Evolutionary conservation across 352 stramenopile species (phyloP), one percentile per base, ranked within the genome.

Genomic region (Saprolegnia diclina): DNA sequence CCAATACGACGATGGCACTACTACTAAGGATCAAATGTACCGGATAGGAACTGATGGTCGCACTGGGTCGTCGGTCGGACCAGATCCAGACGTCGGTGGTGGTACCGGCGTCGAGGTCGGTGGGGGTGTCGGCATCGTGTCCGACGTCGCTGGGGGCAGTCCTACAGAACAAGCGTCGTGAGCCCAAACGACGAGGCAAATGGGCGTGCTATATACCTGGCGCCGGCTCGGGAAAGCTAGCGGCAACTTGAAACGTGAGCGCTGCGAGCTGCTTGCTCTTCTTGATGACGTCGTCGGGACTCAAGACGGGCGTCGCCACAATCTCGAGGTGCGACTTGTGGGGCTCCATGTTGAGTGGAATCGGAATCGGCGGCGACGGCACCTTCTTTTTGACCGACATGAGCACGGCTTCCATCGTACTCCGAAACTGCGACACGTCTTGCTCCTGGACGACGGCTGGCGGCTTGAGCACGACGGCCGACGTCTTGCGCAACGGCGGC

Each of bases 271-370:
- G 81, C 61, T 94, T 94, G 72, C 84, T 92, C 40, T 85, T 83
- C 61, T 92, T 92, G 67, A 94, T 94, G 32, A 94, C 86, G 74
- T 94, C 84, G 61, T 94, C 86, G 21, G 86, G 86, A 5, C 76
- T 77, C 16, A 94, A 64, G 3, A 81, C 71, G 4, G 72, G 64
- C 6, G 69, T 73, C 29, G 84, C 82, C 18, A 94, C 63, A 61
- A 92, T 86, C 40, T 92, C 86, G 0, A 79, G 73, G 44, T 94
- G 82, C 10, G 86, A 94, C 52, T 94, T 92, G 74, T 94, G 86
- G 18, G 84, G 83, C 3, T 74, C 74, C 5, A 14, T 45, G 52
- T n/a, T 73, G 64, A 2, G 64, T 57, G 55, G 66, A 35, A 91
- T 90, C 16, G 85, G 85, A 37, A 93, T 90, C 7, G 84, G 82